These are phyloP conservation scores for Rachicladosporium sp. DNA, from an alignment of 2,329 filamentous ascomycete species.

Conservation along the genomic window DNA sequence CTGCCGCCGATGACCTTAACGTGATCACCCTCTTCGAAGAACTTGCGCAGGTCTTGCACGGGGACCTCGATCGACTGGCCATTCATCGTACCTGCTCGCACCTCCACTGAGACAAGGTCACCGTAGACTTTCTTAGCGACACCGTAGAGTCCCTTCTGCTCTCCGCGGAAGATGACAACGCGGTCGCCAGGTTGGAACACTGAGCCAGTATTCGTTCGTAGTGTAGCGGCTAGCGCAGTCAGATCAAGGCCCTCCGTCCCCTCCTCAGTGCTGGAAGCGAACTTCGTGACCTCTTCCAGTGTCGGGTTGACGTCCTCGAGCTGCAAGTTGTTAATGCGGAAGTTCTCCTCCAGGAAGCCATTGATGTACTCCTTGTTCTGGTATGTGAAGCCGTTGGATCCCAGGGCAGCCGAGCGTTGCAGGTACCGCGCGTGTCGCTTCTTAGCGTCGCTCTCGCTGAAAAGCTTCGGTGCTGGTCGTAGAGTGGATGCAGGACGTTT, in stretches of 20 bases:
- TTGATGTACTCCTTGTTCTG: slow-evolving; percentile 83
- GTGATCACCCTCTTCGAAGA: slow-evolving; percentile 87
- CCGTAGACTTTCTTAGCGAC: slow-evolving; percentile 75
- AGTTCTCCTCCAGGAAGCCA: slow-evolving; percentile 85
- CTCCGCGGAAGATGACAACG: slow-evolving; percentile 92
- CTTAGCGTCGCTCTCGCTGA: slow-evolving; percentile 84
- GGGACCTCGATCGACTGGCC: slow-evolving; percentile 88
- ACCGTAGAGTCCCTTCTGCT: slow-evolving; percentile 83
- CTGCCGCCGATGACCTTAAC: slow-evolving; percentile 97
- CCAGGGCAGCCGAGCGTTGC: slow-evolving; percentile 33
- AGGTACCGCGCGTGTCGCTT: slow-evolving; percentile 65
- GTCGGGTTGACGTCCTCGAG: slow-evolving; percentile 86
- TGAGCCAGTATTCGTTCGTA: slow-evolving; percentile 72
- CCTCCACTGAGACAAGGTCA: slow-evolving; percentile 81
- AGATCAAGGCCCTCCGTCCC: slow-evolving; percentile 90
- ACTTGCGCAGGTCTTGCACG: slow-evolving; percentile 80
- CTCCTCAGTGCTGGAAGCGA: slow-evolving; percentile 77
- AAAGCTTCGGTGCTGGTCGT: slow-evolving; percentile 48
- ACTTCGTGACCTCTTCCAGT: slow-evolving; percentile 90
- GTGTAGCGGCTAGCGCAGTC: slow-evolving; percentile 74
- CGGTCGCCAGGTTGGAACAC: slow-evolving; percentile 86
- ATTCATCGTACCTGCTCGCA: slow-evolving; percentile 62
- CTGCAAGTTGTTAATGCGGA: slow-evolving; percentile 76
- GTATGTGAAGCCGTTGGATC: slow-evolving; percentile 66
- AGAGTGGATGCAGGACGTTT: slow-evolving; percentile 47